Conservation (phyloP, 177 flowering plant species). For the Tripterygium wilfordii region DNA sequence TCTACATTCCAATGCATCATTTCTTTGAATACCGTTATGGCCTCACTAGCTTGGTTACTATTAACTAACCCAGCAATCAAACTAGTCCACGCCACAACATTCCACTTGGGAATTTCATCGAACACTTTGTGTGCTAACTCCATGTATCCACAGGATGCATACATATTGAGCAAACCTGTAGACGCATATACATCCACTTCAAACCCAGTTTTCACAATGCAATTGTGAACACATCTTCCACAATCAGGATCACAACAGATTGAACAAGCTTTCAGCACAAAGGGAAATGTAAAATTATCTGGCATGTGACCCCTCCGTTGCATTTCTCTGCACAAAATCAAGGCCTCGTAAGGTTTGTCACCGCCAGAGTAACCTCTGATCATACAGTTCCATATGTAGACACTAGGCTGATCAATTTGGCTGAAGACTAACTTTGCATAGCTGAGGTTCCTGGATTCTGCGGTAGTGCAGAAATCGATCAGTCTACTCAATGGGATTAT, state of each 20-base stretch:
- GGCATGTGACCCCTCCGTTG: constrained; percentile 7
- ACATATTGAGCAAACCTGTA: constrained; percentile 14
- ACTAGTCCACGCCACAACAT: constrained; percentile 15
- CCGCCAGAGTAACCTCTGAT: too few species aligned
- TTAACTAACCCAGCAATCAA: constrained; percentile 14
- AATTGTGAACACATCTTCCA: constrained; percentile 12
- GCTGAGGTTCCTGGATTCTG: constrained; percentile 10
- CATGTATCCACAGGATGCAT: constrained; percentile 12
- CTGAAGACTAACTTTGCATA: constrained; percentile 16
- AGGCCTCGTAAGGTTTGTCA: too few species aligned
- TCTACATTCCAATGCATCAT: constrained; percentile 8
- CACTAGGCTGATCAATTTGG: constrained; percentile 20
- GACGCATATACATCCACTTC: constrained; percentile 12
- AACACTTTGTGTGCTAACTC: constrained; percentile 15
- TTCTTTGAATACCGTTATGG: constrained; percentile 9
- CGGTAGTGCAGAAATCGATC: constrained; percentile 8
- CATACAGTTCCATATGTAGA: too few species aligned
- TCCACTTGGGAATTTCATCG: constrained; percentile 17
- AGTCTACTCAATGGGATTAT: constrained; percentile 12
- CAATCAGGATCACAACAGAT: not conserved
- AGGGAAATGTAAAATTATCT: constrained; percentile 21
- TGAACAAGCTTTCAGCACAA: constrained; percentile 19
- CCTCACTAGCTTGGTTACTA: constrained; percentile 6
- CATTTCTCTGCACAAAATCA: constrained; percentile 19
- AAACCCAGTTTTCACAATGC: too few species aligned